A percentile compares a stretch with the other conserved stretches of the same genome.
Conservation (phyloP, 306 rosid species). For the Pueraria montana region DNA sequence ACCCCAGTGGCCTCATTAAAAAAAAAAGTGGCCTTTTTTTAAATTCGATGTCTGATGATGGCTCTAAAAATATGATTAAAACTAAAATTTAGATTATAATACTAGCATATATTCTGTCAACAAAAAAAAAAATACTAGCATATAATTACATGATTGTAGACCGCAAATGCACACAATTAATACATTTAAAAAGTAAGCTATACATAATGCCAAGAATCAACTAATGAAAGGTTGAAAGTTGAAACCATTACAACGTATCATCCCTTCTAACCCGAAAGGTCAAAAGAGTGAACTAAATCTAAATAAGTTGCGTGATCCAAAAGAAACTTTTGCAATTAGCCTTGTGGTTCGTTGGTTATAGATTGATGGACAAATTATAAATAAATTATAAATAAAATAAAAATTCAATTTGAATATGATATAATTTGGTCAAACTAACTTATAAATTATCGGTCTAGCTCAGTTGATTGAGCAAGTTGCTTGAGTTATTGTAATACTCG, state of each 20-base stretch:
- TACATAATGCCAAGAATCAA: not conserved
- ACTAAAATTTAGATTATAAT: too few relatives aligned
- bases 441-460: too few relatives aligned
- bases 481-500: too few relatives aligned
- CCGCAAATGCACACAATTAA: not conserved
- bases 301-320: not conserved
- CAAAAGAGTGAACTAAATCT: not conserved
- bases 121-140: too few relatives aligned
- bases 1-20: too few relatives aligned
- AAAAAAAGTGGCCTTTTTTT: too few relatives aligned
- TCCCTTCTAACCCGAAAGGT: not conserved
- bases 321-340: not conserved
- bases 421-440: too few relatives aligned
- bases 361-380: not conserved
- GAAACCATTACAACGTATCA: not conserved
- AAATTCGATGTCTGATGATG: not conserved
- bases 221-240: not conserved
- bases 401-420: not conserved
- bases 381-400: too few relatives aligned
- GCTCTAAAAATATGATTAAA: not conserved
- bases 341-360: not conserved
- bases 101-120: too few relatives aligned
- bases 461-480: too few relatives aligned
- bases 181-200: not conserved
- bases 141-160: not conserved